Percentiles rank a stretch among this genome's conserved stretches.
Evolutionary conservation across 2,329 filamentous ascomycete genomes (phyloP).

Genomic region (Penicillium capsulatum): DNA sequence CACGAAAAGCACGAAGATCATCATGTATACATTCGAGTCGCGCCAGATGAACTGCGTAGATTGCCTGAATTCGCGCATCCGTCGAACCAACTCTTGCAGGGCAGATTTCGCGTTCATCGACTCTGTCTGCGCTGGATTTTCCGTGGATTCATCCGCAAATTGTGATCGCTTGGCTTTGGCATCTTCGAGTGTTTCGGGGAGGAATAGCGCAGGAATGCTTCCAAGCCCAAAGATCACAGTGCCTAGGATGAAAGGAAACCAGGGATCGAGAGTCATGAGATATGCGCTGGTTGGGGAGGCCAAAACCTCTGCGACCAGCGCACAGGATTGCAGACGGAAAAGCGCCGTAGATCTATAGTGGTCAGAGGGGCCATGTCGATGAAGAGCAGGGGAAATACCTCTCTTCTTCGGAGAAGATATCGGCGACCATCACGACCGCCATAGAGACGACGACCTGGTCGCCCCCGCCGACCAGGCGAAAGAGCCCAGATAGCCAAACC

Average conservation of each 20-base stretch:
- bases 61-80: slow-evolving; percentile 18
- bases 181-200: slow-evolving; percentile 23
- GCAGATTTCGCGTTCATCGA: slow-evolving; percentile 6
- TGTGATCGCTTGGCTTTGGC: too few relatives aligned
- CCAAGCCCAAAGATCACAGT: slow-evolving; percentile 11
- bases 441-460: slow-evolving; percentile 19
- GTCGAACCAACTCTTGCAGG: slow-evolving; percentile 9
- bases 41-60: slow-evolving; percentile 25
- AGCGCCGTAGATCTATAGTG: slow-evolving; percentile 21
- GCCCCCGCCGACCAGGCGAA: slow-evolving; percentile 26
- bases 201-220: slow-evolving; percentile 9
- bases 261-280: slow-evolving; percentile 23
- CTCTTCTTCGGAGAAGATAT: slow-evolving; percentile 28
- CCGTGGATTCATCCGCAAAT: too few relatives aligned
- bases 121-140: not conserved
- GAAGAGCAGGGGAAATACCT: slow-evolving; percentile 15
- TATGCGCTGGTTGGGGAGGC: slow-evolving; percentile 28
- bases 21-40: slow-evolving; percentile 18
- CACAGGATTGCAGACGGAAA: slow-evolving; percentile 21
- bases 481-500: slow-evolving; percentile 25
- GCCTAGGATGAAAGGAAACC: slow-evolving; percentile 22
- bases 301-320: slow-evolving; percentile 23
- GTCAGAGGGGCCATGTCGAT: slow-evolving; percentile 1
- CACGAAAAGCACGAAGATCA: slow-evolving; percentile 23
- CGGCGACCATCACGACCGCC: slow-evolving; percentile 25